Base-by-base conservation (phyloP, 2,329 filamentous ascomycete species). In the Apiospora rasikravindrae region DNA sequence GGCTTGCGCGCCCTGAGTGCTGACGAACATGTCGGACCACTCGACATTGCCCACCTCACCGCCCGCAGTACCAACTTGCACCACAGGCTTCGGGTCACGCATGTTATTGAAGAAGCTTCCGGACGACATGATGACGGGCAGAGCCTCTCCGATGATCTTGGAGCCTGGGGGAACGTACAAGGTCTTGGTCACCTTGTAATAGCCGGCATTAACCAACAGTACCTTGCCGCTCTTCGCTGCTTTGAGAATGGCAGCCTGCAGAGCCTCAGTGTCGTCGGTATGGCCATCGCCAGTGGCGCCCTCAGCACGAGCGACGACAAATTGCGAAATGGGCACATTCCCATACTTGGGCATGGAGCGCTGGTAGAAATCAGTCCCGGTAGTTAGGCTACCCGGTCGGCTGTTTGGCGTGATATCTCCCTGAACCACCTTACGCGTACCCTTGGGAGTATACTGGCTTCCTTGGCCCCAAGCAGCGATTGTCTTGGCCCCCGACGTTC, bases 301-400 rank as follows among this genome's bases (percentile, higher is more conserved):
- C 19, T 84, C 85, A 19, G 85, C 85, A 76, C 93, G 93, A 77
- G 94, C 90, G 72, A 90, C 93, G 76, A 94, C 80, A 78, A 96
- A 94, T 8, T 87, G 85, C 1, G 85, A 85, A 1, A 86, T 85
- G 0, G 89, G 83, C 4, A 91, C 77, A 40, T 86, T 81, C 71
- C 90, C 88, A 78, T 96, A 97, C 76, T 94, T 89, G 7, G 94
- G 94, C 86, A 93, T 94, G 76, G 93, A 92, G 24, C 91, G 89
- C 77, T 93, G 90, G 79, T 93, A 95, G 79, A 93, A 90, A 33
- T 85, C 82, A 22, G 79, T 79, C 19, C 82, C 81, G 64, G 87
- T 83, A 2, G 93, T 83, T 2, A 96, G 88, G 77, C 81, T 61
- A 79, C 80, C 64, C 85, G 90, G 82, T 86, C 92, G 74, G 29